Conservation (phyloP, 2,329 filamentous ascomycete species). For the Alternaria sp. region DNA sequence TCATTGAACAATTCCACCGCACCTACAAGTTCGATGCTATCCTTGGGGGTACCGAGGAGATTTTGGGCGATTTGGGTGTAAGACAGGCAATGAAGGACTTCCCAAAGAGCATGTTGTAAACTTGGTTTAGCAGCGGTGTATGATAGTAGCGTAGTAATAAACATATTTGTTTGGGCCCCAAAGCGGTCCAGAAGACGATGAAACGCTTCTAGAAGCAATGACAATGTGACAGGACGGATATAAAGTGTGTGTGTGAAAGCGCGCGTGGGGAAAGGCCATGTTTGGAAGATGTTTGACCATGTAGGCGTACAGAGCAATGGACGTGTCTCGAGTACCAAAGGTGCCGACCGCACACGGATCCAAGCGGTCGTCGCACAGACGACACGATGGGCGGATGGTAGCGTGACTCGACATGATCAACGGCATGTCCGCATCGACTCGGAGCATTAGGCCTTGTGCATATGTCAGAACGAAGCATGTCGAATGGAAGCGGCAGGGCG, state of each 20-base stretch:
- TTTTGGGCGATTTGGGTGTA: slow-evolving; percentile 81
- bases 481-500: background rate
- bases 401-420: slow-evolving; percentile 2
- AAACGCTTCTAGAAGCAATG: slow-evolving; percentile 29
- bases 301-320: slow-evolving; percentile 12
- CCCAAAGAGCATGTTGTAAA: slow-evolving; percentile 81
- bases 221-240: slow-evolving; percentile 23
- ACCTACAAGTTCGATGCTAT: slow-evolving; percentile 76
- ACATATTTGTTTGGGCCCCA: slow-evolving; percentile 5
- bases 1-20: slow-evolving; percentile 84
- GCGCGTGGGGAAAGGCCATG: slow-evolving; percentile 11
- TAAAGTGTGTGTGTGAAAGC: background rate
- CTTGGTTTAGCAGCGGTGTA: slow-evolving; percentile 4
- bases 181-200: slow-evolving; percentile 6
- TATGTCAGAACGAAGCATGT: slow-evolving; percentile 1
- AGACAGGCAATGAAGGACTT: slow-evolving; percentile 84
- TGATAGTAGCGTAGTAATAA: slow-evolving; percentile 8
- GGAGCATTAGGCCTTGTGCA: slow-evolving; percentile 15
- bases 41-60: slow-evolving; percentile 82
- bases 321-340: slow-evolving; percentile 14
- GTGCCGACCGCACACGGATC: slow-evolving; percentile 10
- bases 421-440: background rate
- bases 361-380: slow-evolving; percentile 16
- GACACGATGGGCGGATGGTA: slow-evolving; percentile 9
- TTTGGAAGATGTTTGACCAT: slow-evolving; percentile 16